Evolutionary conservation across 257 asterid species (phyloP).

Genomic region (Buddleja alternifolia): DNA sequence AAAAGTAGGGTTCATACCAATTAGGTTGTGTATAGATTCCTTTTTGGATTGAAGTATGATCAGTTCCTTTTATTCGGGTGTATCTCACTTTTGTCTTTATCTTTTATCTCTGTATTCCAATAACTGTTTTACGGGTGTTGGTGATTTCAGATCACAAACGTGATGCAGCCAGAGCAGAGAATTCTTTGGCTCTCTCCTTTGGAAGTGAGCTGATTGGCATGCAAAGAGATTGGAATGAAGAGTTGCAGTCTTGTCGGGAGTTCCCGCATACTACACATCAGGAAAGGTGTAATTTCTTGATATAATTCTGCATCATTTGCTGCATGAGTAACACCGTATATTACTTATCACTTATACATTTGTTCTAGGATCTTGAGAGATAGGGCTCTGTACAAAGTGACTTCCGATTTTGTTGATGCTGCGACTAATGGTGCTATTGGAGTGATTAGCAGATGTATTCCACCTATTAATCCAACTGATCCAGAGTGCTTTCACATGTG

Average conservation of each 20-base stretch:
- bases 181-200: conserved; percentile 69
- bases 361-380: conserved; percentile 71
- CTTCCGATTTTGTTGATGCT: conserved; percentile 86
- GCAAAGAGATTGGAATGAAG: conserved; percentile 96
- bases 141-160: conserved; percentile 72
- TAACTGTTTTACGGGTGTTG: conserved; percentile 24
- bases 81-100: background rate
- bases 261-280: conserved; percentile 70
- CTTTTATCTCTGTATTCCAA: conserved; percentile 16
- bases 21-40: background rate
- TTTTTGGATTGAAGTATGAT: background rate
- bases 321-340: conserved; percentile 9
- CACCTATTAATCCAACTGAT: conserved; percentile 89
- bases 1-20: background rate
- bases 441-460: conserved; percentile 84
- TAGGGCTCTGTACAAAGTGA: conserved; percentile 84
- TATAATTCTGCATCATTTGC: conserved; percentile 18
- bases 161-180: conserved; percentile 86
- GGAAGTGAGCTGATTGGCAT: conserved; percentile 92
- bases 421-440: conserved; percentile 85
- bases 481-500: conserved; percentile 92
- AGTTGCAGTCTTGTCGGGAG: conserved; percentile 84
- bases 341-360: background rate
- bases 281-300: conserved; percentile 56
- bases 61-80: conserved; percentile 8